Base-by-base conservation (phyloP, 129 eudicot genomes). In the sunflower (Helianthus annuus) region DNA sequence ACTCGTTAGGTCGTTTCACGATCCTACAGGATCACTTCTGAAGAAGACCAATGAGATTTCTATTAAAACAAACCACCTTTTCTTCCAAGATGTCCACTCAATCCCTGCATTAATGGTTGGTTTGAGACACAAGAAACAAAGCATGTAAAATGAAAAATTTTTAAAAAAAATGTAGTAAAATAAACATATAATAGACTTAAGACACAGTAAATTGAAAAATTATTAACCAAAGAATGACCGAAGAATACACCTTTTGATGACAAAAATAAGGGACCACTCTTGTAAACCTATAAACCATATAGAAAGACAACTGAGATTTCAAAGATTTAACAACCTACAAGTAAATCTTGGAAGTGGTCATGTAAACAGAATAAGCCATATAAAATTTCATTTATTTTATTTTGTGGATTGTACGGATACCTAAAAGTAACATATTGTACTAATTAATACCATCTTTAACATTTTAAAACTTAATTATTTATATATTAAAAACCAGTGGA, bases 61-160 rank as follows among this genome's bases (percentile, higher is more conserved):
- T 19, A 96, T 93, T 74, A 93, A 70, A 53, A 89, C 78, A 76
- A 93, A 93, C 98, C 98, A 93, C 72, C 96, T 85, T 64, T 93
- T 93, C 86, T 93, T 93, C 98, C 98, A 93, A 11, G 98, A 87
- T 62, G 98, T 89, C 98, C 98, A 92, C 52, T 96, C 98, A 48
- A 92, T 92, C 78, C 98, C 98, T 92, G 66, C 45, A 85, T 17
- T 82, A 29, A 46, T 19, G 22, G 22, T 19, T 46, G 44, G 54
- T 75, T 57, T 22, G 9, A 24, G n/a, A 2, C 40, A 58, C 9
- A 27, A 29, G 8, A 61, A 51, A 75, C 44, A 63, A 48, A 51
- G 6, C 12, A 38, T 38, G 15, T 29, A 60, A 8, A 22, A 19
- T 58, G 48, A 19, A 32, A 6, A 34, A n/a, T n/a, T n/a, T n/a